A percentile compares a stretch with the other conserved stretches of the same genome.
phyloP scores from a whole-genome alignment of 495 filamentous ascomycete genomes.

The Penicillium salamii region DNA sequence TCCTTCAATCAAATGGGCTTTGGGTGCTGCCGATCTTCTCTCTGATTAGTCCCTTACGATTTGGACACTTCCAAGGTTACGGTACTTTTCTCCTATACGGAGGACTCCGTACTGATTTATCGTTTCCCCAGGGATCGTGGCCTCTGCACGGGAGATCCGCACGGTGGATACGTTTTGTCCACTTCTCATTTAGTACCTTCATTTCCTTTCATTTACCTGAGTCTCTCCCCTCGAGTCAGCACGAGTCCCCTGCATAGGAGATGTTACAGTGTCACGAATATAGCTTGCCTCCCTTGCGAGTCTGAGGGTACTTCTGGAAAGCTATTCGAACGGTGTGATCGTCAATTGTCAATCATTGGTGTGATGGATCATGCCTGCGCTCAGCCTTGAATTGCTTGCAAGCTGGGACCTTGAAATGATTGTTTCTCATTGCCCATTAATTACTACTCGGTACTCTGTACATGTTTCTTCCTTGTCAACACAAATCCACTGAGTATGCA shows the following conservation, averaged over 20 bases:
- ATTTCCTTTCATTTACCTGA: no score
- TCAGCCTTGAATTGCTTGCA: no score
- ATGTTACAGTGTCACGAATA: background rate
- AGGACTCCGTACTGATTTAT: background rate
- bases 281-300: background rate
- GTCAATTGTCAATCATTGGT: no score
- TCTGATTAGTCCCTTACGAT: no score
- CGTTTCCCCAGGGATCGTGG: background rate
- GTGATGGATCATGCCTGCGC: no score
- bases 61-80: no score
- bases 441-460: no score
- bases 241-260: background rate
- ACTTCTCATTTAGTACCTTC: background rate
- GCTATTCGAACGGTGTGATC: background rate
- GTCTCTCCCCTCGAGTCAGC: background rate
- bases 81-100: no score
- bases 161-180: background rate
- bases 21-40: background rate
- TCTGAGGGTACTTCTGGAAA: background rate
- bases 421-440: no score
- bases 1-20: conserved; percentile 2
- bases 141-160: background rate
- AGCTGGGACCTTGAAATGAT: no score
- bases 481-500: no score
- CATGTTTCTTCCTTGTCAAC: no score